phyloP scores from a whole-genome alignment of 768 basidiomycete species.

The Hydnum rufescens region DNA sequence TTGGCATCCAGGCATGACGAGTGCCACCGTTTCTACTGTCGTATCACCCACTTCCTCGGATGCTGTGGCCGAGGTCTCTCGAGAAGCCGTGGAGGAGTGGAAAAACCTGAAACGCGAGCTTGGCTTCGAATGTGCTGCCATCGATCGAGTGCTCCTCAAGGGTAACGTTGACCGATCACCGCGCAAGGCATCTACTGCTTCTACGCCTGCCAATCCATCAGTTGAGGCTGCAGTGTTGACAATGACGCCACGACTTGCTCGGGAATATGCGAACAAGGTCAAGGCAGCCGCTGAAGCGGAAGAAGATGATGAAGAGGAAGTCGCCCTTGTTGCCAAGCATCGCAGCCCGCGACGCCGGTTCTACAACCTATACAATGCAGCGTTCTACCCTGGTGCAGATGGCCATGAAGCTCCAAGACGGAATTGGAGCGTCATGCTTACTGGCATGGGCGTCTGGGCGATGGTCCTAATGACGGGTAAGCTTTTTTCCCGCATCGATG shows the following conservation, averaged over 20 bases:
- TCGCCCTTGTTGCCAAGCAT: not conserved
- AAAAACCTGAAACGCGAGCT: slow-evolving; percentile 58
- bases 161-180: slow-evolving; percentile 13
- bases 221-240: not conserved
- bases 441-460: slow-evolving; percentile 1
- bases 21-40: not conserved
- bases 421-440: not conserved
- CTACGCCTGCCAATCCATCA: not conserved
- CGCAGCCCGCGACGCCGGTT: not conserved
- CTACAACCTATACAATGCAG: not conserved
- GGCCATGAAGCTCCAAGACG: not conserved
- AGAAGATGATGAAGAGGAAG: not conserved
- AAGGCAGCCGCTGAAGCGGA: not conserved
- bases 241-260: not conserved
- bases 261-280: not conserved
- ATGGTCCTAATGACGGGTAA: not conserved
- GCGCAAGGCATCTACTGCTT: not conserved
- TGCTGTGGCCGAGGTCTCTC: slow-evolving; percentile 35
- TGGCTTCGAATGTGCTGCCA: slow-evolving; percentile 54
- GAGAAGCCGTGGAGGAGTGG: slow-evolving; percentile 58
- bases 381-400: not conserved
- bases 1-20: slow-evolving; percentile 39
- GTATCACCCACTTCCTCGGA: slow-evolving; percentile 10
- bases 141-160: slow-evolving; percentile 44
- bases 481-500: too few relatives aligned